Conservation (phyloP, 139 green algal species). For the Chlorella sorokiniana region DNA sequence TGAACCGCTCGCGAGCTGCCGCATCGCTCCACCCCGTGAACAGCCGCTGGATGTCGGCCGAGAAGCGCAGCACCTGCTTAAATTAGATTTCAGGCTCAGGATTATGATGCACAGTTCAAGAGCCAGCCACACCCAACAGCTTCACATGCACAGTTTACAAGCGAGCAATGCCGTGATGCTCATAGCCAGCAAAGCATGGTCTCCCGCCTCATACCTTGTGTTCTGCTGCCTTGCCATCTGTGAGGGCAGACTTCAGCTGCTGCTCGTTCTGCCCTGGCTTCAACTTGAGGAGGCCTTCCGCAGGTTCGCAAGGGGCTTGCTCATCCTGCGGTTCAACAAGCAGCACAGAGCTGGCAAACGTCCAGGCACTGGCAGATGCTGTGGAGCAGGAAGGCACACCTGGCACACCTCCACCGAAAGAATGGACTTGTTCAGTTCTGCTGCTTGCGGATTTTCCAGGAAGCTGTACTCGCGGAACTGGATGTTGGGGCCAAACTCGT, state of each 20-base stretch:
- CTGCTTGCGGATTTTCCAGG: not conserved
- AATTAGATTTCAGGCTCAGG: not conserved
- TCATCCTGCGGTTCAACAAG: not conserved
- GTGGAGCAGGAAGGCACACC: not conserved
- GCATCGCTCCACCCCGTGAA: slow-evolving; percentile 57
- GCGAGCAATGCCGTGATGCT: too few species aligned
- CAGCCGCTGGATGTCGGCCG: slow-evolving; percentile 45
- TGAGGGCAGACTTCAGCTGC: not conserved
- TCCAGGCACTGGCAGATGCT: not conserved
- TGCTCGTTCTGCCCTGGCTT: not conserved
- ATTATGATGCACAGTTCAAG: too few species aligned
- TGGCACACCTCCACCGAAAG: slow-evolving; percentile 7
- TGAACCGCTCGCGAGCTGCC: slow-evolving; percentile 57
- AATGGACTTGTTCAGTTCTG: not conserved
- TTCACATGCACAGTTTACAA: too few species aligned
- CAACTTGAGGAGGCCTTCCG: not conserved
- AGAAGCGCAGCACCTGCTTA: slow-evolving; percentile 60
- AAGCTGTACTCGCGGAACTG: slow-evolving; percentile 19
- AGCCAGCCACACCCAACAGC: not conserved
- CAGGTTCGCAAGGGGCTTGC: not conserved
- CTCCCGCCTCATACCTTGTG: too few species aligned
- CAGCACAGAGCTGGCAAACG: not conserved
- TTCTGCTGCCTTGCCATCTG: not conserved
- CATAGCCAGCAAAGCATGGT: too few species aligned
- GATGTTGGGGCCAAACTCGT: not conserved